Conservation (phyloP, 2,329 filamentous ascomycete genomes). For the Microdochium bolleyi region DNA sequence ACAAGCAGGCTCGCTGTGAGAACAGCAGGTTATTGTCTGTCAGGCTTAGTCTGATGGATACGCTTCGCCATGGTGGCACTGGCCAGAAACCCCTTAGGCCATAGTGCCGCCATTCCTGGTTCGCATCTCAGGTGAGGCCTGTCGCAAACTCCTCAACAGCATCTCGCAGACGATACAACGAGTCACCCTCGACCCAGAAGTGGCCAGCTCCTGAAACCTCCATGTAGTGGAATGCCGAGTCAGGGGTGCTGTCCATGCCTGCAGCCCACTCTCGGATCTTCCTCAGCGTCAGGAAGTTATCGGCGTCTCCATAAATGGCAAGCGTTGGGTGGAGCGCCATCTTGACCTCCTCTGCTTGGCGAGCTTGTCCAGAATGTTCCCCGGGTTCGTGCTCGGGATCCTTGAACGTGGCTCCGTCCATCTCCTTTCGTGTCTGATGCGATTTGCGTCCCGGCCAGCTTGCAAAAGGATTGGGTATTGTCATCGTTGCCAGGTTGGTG, state of each 20-base stretch:
- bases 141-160: slow-evolving; percentile 18
- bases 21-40: too few relatives aligned
- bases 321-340: slow-evolving; percentile 53
- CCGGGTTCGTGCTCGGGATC: slow-evolving; percentile 2
- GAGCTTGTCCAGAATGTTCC: slow-evolving; percentile 1
- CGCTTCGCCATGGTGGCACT: too few relatives aligned
- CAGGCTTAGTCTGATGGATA: too few relatives aligned
- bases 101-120: too few relatives aligned
- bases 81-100: too few relatives aligned
- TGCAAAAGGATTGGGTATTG: slow-evolving; percentile 28
- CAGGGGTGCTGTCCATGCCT: slow-evolving; percentile 33
- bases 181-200: slow-evolving; percentile 53
- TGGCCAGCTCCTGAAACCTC: slow-evolving; percentile 50
- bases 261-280: slow-evolving; percentile 61
- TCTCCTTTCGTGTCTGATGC: slow-evolving; percentile 3
- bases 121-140: slow-evolving; percentile 2
- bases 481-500: slow-evolving; percentile 55
- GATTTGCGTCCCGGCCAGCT: slow-evolving; percentile 12
- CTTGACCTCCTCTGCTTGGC: slow-evolving; percentile 37
- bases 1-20: too few relatives aligned
- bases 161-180: slow-evolving; percentile 25
- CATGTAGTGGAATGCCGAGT: slow-evolving; percentile 35
- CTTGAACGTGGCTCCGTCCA: slow-evolving; percentile 1
- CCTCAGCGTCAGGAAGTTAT: slow-evolving; percentile 61
- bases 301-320: slow-evolving; percentile 66